Base-by-base conservation (phyloP, 495 filamentous ascomycete genomes). In the Aspergillus cristatus region DNA sequence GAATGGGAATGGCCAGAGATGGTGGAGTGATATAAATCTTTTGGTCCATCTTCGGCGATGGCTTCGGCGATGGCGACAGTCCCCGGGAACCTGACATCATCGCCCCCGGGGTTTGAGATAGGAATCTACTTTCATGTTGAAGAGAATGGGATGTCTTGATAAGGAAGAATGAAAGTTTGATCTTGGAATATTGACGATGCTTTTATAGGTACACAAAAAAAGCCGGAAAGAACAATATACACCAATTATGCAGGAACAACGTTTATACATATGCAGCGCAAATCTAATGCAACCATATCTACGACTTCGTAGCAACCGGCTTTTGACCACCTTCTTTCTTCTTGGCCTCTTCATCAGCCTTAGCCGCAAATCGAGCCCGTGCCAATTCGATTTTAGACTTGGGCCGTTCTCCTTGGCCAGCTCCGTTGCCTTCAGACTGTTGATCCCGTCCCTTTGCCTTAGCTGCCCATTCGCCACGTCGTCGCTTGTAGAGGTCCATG, bases 401-500 rank as follows among this genome's bases (percentile, higher is more conserved):
- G 16, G 60, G 59, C 18, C 55, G 52, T 35, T 53, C 48, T 22
- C 46, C 55, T 25, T 46, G 30, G 14, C 49, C 50, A 24, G 4
- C 8, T 4, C 20, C 8, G 20, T 8, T 40, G 14, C 31, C 36
- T 28, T 55, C 49, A 6, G 26, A 39, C 14, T 50, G 33, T 29
- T 40, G 42, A n/a, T 58, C 47, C 31, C 54, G 33, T 2, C 55
- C 75, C 62, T 82, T 84, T 12, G 77, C 80, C 58, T 76, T 77
- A 14, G 63, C 58, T 18, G 79, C 70, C 86, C 86, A 93, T 25
- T 88, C 82, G 14, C 61, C 67, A 28, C 77, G 60, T 34, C 75
- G 66, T 32, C 77, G 63, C 46, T 81, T 84, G 61, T 81, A 97
- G 15, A 89, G 51, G 59, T 97, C 91, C 64, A 94, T 87, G 37